These are phyloP conservation scores for Monosporascus cannonballus DNA, from an alignment of 2,329 filamentous ascomycete species.

Conservation along the genomic window DNA sequence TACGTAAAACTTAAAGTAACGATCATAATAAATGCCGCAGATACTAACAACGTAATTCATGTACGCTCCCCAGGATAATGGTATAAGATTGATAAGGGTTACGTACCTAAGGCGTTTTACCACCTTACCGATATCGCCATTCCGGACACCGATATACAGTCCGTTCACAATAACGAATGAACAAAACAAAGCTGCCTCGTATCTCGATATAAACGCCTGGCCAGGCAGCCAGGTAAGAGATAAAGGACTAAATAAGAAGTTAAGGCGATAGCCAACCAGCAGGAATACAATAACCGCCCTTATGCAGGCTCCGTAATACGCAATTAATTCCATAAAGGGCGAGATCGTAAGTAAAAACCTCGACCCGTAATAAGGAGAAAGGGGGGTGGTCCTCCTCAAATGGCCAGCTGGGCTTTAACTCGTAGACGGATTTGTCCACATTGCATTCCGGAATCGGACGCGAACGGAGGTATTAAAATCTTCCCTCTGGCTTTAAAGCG, in stretches of 20 bases:
- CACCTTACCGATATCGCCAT: neutral
- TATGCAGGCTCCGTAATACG: no score
- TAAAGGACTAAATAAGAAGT: neutral
- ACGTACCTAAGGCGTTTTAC: constrained; percentile 1
- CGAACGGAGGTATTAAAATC: no score
- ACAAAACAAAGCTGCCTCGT: constrained; percentile 1
- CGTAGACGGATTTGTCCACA: no score
- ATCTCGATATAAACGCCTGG: neutral
- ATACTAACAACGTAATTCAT: constrained; percentile 2
- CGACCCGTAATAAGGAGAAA: no score
- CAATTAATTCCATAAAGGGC: no score
- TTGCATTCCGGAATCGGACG: no score
- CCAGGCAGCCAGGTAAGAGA: neutral
- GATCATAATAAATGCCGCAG: neutral
- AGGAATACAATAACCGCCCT: no score
- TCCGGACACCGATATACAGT: neutral
- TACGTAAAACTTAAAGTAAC: neutral
- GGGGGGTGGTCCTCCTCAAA: no score
- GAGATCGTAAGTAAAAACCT: no score
- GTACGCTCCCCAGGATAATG: neutral
- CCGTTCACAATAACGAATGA: neutral
- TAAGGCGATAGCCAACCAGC: neutral
- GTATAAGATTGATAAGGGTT: constrained; percentile 1
- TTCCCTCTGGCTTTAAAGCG: no score
- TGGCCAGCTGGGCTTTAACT: no score